These are phyloP conservation scores for Daldinia childiae DNA, from an alignment of 495 filamentous ascomycete genomes.

Conservation along the genomic window DNA sequence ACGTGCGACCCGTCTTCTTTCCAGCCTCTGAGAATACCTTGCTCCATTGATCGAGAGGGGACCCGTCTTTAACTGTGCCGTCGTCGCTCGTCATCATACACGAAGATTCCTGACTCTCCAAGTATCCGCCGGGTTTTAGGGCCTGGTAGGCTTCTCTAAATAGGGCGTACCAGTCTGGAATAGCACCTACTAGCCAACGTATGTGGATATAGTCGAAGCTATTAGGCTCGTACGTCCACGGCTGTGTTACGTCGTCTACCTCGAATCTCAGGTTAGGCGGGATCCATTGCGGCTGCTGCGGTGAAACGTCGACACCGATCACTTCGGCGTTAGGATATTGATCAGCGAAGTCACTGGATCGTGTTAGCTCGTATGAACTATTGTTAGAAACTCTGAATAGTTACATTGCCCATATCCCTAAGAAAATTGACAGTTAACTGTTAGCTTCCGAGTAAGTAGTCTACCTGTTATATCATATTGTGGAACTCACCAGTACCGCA, in stretches of 20 bases:
- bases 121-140: slow-evolving; percentile 47
- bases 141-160: slow-evolving; percentile 43
- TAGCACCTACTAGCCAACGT: slow-evolving; percentile 63
- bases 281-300: slow-evolving; percentile 59
- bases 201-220: slow-evolving; percentile 70
- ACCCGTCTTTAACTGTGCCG: slow-evolving; percentile 55
- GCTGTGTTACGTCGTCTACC: slow-evolving; percentile 60
- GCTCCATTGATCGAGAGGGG: slow-evolving; percentile 58
- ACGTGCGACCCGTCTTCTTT: slow-evolving; percentile 57
- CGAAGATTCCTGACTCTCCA: slow-evolving; percentile 61
- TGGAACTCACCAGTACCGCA: slow-evolving; percentile 49
- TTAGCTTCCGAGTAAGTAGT: background rate
- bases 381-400: background rate
- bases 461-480: background rate
- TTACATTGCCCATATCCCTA: slow-evolving; percentile 55
- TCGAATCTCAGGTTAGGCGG: slow-evolving; percentile 65
- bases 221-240: slow-evolving; percentile 57
- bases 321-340: slow-evolving; percentile 61
- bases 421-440: background rate
- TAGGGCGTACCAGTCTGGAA: slow-evolving; percentile 64
- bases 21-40: slow-evolving; percentile 55
- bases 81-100: slow-evolving; percentile 59
- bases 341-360: slow-evolving; percentile 66
- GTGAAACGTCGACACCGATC: slow-evolving; percentile 66
- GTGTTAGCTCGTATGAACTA: slow-evolving; percentile 6